Conservation (phyloP, 108 stramenopile species). For the Nitzschia sp. region DNA sequence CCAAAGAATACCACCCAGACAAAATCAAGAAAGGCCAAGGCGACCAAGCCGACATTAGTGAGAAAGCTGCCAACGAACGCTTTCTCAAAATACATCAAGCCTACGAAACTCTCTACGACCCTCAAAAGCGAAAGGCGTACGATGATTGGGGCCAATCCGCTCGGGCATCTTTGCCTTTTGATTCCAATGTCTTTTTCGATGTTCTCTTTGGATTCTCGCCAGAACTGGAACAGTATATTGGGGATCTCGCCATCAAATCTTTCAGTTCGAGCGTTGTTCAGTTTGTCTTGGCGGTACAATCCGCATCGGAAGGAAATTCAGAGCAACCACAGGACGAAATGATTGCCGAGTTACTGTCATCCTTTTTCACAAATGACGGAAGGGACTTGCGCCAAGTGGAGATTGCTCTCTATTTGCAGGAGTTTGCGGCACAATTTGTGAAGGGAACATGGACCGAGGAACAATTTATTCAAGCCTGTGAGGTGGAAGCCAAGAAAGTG, state of each 20-base stretch:
- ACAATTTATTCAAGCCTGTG: neutral
- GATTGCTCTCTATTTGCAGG: constrained; percentile 2
- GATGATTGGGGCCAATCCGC: neutral
- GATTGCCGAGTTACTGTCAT: neutral
- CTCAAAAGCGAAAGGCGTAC: constrained; percentile 1
- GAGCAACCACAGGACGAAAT: neutral
- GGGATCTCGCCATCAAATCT: constrained; percentile 1
- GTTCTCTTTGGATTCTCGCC: constrained; percentile 5
- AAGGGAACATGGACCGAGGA: neutral
- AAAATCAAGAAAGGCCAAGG: constrained; percentile 30
- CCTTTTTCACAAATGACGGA: neutral
- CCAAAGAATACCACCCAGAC: constrained; percentile 92
- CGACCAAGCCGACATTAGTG: neutral
- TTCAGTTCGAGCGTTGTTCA: neutral
- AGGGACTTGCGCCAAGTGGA: constrained; percentile 9
- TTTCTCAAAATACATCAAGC: constrained; percentile 6
- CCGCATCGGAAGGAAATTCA: neutral
- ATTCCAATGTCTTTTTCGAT: constrained; percentile 9
- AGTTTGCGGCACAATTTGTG: neutral
- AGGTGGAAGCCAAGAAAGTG: neutral
- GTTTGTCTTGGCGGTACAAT: neutral
- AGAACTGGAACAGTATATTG: constrained; percentile 7
- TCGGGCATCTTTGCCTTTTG: neutral
- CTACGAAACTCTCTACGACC: neutral
- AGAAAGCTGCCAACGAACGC: neutral